These are phyloP conservation scores for Keithomyces neogunnii DNA, from an alignment of 2,329 filamentous ascomycete species.

Conservation along the genomic window DNA sequence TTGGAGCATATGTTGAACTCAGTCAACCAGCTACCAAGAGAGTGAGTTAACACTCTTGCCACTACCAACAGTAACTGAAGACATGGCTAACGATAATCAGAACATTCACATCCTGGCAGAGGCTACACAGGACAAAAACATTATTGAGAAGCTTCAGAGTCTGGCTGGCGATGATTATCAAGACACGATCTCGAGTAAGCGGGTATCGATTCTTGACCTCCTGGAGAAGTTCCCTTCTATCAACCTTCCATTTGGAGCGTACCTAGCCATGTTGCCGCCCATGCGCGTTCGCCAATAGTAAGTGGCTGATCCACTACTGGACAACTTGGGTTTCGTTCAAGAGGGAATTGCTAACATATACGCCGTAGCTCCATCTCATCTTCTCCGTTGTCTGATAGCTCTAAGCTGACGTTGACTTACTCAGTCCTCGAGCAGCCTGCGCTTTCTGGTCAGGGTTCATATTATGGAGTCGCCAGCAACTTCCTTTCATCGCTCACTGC, in stretches of 20 bases:
- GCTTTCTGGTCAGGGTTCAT: constrained; percentile 37
- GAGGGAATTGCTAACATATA: constrained; percentile 3
- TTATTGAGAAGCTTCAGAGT: constrained; percentile 32
- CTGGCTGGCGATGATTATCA: constrained; percentile 40
- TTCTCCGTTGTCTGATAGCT: constrained; percentile 53
- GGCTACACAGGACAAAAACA: constrained; percentile 36
- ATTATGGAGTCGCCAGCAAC: constrained; percentile 52
- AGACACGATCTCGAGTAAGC: constrained; percentile 42
- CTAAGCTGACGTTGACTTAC: constrained; percentile 58
- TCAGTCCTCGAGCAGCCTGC: constrained; percentile 52
- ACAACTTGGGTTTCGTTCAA: neutral
- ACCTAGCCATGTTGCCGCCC: constrained; percentile 63
- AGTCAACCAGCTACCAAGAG: constrained; percentile 64
- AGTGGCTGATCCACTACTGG: constrained; percentile 4
- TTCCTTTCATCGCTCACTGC: constrained; percentile 45
- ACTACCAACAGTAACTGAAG: neutral
- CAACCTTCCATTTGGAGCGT: constrained; percentile 54
- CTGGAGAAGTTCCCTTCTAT: constrained; percentile 55
- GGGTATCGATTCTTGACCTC: constrained; percentile 58
- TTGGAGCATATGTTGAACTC: constrained; percentile 66
- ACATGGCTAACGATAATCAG: constrained; percentile 12
- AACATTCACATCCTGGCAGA: constrained; percentile 36
- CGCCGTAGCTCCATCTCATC: constrained; percentile 57
- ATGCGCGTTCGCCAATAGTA: constrained; percentile 70
- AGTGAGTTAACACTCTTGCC: constrained; percentile 22